A percentile compares a stretch with the other conserved stretches of the same genome.
phyloP scores from a whole-genome alignment of 202 grass and related monocot genomes.

The Carex arenaria region DNA sequence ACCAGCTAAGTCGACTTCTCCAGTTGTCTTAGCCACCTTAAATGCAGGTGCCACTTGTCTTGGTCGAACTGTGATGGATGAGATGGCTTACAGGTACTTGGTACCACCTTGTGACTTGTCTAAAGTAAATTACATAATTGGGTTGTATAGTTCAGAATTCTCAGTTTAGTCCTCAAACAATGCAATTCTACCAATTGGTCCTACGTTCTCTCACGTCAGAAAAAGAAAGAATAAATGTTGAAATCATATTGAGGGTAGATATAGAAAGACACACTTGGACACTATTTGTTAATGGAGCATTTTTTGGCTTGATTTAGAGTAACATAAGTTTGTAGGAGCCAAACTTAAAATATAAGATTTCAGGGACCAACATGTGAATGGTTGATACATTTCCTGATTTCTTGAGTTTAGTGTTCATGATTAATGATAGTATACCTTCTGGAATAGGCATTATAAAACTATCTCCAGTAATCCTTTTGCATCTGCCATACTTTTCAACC shows the following conservation, averaged over 20 bases:
- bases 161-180: not conserved
- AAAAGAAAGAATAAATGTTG: not conserved
- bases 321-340: not conserved
- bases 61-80: conserved; percentile 86
- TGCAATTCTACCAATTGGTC: not conserved
- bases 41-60: conserved; percentile 63
- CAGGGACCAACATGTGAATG: not conserved
- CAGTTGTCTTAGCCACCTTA: conserved; percentile 54
- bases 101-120: not conserved
- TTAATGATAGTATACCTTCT: not conserved
- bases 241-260: not conserved
- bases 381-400: not conserved
- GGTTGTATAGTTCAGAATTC: not conserved
- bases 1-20: conserved; percentile 52
- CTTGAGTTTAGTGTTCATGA: not conserved
- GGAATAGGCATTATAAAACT: not conserved
- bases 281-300: not conserved
- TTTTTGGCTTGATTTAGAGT: not conserved
- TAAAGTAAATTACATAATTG: not conserved
- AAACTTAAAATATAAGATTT: not conserved
- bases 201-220: not conserved
- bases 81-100: conserved; percentile 81
- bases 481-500: not conserved
- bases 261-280: not conserved
- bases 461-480: not conserved